Evolutionary conservation across 1,284 basidiomycete genomes (phyloP).

Genomic region (Austroboletus rostrupii): DNA sequence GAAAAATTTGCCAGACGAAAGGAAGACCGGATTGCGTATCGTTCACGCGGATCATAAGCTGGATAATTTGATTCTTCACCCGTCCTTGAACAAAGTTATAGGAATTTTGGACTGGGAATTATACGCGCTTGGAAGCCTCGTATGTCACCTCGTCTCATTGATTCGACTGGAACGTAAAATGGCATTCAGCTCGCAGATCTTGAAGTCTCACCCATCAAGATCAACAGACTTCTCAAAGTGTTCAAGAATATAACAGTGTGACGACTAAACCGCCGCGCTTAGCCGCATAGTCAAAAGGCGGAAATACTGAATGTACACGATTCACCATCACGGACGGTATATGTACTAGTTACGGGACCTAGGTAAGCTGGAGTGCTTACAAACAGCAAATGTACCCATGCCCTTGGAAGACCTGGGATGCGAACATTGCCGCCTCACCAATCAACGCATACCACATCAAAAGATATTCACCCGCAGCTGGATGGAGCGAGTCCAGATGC

Average conservation of each 20-base stretch:
- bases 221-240: conserved; percentile 35
- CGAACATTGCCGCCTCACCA: conserved; percentile 64
- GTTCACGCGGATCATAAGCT: conserved; percentile 97
- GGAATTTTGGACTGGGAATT: conserved; percentile 97
- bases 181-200: conserved; percentile 78
- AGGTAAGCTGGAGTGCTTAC: too few relatives aligned
- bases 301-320: too few relatives aligned
- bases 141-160: conserved; percentile 31
- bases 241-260: conserved; percentile 64
- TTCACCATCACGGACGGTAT: too few relatives aligned
- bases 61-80: conserved; percentile 94
- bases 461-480: conserved; percentile 77
- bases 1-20: conserved; percentile 69
- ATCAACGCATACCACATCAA: conserved; percentile 66
- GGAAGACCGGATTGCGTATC: conserved; percentile 67
- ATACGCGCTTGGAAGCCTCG: conserved; percentile 85
- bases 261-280: too few relatives aligned
- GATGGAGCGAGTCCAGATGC: conserved; percentile 62
- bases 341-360: too few relatives aligned
- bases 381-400: conserved; percentile 63
- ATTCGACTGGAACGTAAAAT: conserved; percentile 3
- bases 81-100: conserved; percentile 87
- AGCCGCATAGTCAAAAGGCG: too few relatives aligned
- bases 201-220: conserved; percentile 42
- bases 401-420: conserved; percentile 71